Percentiles rank a stretch among this genome's conserved stretches.
These are phyloP conservation scores for Chenopodium suecicum DNA, from an alignment of 148 eudicot genomes.

Conservation along the genomic window DNA sequence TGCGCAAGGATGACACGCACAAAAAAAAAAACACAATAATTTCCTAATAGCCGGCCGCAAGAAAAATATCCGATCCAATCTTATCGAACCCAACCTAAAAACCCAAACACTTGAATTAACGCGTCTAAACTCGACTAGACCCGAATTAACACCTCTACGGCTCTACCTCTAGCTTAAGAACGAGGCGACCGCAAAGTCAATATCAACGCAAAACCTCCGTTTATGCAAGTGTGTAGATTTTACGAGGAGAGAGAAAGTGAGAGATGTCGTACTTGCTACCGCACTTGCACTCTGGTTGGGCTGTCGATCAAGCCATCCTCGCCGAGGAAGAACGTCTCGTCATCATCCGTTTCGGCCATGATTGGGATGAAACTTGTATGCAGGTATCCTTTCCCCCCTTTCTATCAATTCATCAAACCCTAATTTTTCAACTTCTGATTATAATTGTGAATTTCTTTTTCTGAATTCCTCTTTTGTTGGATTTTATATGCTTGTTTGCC, in stretches of 20 bases:
- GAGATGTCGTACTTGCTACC: constrained; percentile 77
- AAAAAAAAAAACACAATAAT: too few relatives aligned
- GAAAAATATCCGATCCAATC: too few relatives aligned
- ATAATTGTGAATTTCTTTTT: neutral
- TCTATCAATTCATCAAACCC: neutral
- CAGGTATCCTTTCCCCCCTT: constrained; percentile 35
- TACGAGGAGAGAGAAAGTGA: neutral
- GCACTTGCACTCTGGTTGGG: constrained; percentile 86
- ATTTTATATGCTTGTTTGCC: neutral
- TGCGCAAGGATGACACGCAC: too few relatives aligned
- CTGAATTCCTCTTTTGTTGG: neutral
- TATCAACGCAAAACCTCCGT: too few relatives aligned
- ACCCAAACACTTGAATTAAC: too few relatives aligned
- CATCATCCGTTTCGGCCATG: constrained; percentile 87
- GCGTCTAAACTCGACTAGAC: too few relatives aligned
- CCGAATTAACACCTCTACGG: too few relatives aligned
- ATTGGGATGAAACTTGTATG: constrained; percentile 93
- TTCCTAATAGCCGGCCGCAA: too few relatives aligned
- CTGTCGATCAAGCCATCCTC: constrained; percentile 81
- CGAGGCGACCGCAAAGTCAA: too few relatives aligned
- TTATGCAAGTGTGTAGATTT: too few relatives aligned
- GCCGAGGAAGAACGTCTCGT: constrained; percentile 93
- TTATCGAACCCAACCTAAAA: too few relatives aligned
- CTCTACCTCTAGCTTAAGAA: too few relatives aligned
- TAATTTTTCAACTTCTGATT: neutral